A percentile compares a stretch with the other conserved stretches of the same genome.
These are phyloP conservation scores for Clonostachys byssicola DNA, from an alignment of 2,329 filamentous ascomycete genomes.

Conservation along the genomic window DNA sequence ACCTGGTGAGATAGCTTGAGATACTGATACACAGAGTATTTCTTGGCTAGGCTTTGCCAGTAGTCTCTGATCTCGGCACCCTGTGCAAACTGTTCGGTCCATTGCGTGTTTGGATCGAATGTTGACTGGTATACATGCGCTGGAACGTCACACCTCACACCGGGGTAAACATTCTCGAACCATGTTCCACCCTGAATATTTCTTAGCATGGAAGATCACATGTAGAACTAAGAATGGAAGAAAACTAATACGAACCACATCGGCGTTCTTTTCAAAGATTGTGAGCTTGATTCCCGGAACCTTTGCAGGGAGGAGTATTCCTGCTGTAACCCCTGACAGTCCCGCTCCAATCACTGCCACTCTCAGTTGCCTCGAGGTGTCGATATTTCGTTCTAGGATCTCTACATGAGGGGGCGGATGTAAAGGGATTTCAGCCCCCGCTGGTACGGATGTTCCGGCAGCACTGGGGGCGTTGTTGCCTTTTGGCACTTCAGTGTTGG, in stretches of 20 bases:
- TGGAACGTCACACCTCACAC: conserved; percentile 63
- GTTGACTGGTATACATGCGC: conserved; percentile 67
- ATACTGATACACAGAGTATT: neutral
- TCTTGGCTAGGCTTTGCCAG: neutral
- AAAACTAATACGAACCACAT: neutral
- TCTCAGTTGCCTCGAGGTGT: no score
- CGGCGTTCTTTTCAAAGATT: conserved; percentile 23
- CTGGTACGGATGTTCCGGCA: no score
- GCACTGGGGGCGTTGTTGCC: no score
- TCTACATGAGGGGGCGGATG: no score
- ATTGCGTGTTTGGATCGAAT: conserved; percentile 64
- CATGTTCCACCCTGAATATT: conserved; percentile 41
- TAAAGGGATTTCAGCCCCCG: no score
- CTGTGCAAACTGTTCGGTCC: conserved; percentile 64
- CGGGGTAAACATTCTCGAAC: conserved; percentile 57
- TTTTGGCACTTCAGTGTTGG: no score
- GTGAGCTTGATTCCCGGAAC: conserved; percentile 6
- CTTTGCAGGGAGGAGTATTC: no score
- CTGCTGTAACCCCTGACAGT: no score
- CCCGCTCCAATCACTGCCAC: no score
- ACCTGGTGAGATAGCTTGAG: neutral
- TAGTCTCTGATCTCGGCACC: conserved; percentile 41
- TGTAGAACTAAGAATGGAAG: no score
- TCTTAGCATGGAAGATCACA: no score
- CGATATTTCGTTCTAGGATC: no score